Evolutionary conservation across 2,329 filamentous ascomycete species (phyloP), one percentile per base, ranked within the genome.

Genomic region (Paramyrothecium roridum): DNA sequence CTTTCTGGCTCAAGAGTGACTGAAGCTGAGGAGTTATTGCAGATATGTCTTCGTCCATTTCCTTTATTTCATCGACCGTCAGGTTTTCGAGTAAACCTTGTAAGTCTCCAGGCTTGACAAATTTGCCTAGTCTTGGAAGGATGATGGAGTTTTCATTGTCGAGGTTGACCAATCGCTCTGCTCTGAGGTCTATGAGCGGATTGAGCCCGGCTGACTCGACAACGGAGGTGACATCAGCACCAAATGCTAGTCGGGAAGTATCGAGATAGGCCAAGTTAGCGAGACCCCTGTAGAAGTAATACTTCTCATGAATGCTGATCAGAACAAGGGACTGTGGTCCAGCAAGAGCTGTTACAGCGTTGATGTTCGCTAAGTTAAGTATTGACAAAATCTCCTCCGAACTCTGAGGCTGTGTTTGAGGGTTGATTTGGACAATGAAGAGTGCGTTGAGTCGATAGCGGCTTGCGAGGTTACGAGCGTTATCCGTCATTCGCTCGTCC

Each of bases 211-310:
- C 55, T 40, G 55, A 52, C 49, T 54, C 43, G 34, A 59, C 47
- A 23, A 52, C 37, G 10, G 50, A 26, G 2, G 57, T 59, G 2
- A 59, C 34, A 26, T 58, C 52, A 16, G 56, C 17, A 3, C 56
- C 58, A 54, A 58, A 60, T 21, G 51, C 54, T 49, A 60, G 51
- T 17, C 26, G 17, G 2, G 58, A 55, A 8, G 58, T 56, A 22
- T 60, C 49, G 2, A 60, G 22, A 52, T 56, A 23, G 11, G 2
- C 33, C 7, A 40, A 49, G 19, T 60, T 60, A 13, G 54, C 56
- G 21, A 60, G 51, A 21, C 58, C 58, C 30, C 58, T 34, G 54
- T 60, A 60, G 33, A 60, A 60, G 33, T 61, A 61, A 51, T 48
- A 58, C 2, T 52, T 57, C 13, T 56, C 49, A 1, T 8, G 34